These are phyloP conservation scores for Myochromella boudieri DNA, from an alignment of 768 basidiomycete genomes.

Conservation along the genomic window DNA sequence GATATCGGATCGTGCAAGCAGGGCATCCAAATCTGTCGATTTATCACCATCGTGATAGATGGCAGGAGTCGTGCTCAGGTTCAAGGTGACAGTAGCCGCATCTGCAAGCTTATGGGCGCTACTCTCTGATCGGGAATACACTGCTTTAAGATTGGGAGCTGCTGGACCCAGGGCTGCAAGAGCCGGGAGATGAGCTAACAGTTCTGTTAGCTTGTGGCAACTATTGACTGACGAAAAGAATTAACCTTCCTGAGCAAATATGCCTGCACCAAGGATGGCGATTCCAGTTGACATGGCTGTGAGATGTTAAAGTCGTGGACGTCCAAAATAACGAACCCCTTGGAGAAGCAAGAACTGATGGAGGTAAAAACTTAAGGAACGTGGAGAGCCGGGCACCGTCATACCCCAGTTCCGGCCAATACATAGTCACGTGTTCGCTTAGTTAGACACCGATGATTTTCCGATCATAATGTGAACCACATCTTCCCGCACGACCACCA, in stretches of 20 bases:
- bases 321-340: conserved; percentile 4
- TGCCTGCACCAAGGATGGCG: conserved; percentile 80
- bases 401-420: conserved; percentile 1
- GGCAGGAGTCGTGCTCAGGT: conserved; percentile 39
- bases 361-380: background rate
- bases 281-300: conserved; percentile 50
- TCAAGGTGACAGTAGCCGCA: conserved; percentile 40
- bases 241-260: conserved; percentile 75
- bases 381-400: background rate
- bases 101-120: conserved; percentile 54
- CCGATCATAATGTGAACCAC: conserved; percentile 20
- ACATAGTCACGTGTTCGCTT: conserved; percentile 20
- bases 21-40: conserved; percentile 49
- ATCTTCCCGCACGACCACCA: conserved; percentile 2
- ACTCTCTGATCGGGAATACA: conserved; percentile 78
- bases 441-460: conserved; percentile 21
- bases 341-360: conserved; percentile 6
- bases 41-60: conserved; percentile 58
- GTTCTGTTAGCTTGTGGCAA: background rate
- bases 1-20: conserved; percentile 71
- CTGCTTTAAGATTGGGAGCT: conserved; percentile 52
- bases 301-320: conserved; percentile 10
- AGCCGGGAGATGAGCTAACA: conserved; percentile 76
- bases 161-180: conserved; percentile 51
- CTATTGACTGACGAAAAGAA: conserved; percentile 11